phyloP scores from a whole-genome alignment of 78 protist species.

The Paratrimastix pyriformis region DNA sequence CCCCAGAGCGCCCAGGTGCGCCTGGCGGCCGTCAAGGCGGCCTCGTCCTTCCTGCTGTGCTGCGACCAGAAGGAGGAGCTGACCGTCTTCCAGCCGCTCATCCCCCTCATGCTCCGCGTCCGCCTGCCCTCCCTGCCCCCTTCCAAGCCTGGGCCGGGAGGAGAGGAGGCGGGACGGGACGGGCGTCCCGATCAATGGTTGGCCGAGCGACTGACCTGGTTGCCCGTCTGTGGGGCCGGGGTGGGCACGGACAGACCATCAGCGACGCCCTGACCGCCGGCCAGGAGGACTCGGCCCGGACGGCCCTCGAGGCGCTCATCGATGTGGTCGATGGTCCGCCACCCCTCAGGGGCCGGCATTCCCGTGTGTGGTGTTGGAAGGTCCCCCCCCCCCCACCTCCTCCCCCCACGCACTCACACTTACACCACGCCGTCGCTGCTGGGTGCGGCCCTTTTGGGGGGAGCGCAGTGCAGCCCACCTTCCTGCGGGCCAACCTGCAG shows the following conservation, averaged over 20 bases:
- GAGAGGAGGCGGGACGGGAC: no score
- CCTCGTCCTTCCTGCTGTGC: neutral
- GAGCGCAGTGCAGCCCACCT: neutral
- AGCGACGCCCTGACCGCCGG: neutral
- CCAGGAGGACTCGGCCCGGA: constrained; percentile 15
- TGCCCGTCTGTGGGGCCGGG: no score
- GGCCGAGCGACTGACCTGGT: no score
- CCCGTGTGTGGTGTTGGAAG: neutral
- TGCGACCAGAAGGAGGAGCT: neutral
- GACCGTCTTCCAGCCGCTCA: neutral
- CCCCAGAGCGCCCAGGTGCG: constrained; percentile 5
- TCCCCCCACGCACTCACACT: neutral
- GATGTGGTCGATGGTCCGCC: constrained; percentile 16
- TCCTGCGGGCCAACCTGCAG: neutral
- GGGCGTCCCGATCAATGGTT: no score
- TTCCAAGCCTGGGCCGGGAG: no score
- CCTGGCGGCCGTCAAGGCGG: constrained; percentile 8
- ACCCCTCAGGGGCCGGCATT: neutral
- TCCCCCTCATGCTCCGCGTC: constrained; percentile 15
- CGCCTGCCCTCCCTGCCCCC: no score
- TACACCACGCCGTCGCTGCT: neutral
- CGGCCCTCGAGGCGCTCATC: constrained; percentile 19
- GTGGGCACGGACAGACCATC: no score
- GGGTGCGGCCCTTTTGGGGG: neutral
- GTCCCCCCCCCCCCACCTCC: no score